Percentiles rank a stretch among this genome's conserved stretches.
phyloP scores from a whole-genome alignment of 2,329 filamentous ascomycete species.

The Penicillium sp. region DNA sequence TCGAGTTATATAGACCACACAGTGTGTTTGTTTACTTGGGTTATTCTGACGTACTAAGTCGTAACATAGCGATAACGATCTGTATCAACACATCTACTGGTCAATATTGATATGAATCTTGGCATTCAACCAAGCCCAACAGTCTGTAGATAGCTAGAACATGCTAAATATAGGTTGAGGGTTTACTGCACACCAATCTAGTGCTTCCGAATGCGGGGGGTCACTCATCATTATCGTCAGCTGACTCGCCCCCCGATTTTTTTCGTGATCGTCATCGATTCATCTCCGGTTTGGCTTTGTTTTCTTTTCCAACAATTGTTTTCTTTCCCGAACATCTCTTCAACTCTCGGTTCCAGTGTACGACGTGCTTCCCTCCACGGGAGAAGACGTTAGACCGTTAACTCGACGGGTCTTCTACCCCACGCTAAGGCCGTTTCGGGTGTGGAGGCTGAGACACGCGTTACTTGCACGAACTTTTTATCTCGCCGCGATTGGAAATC shows the following conservation, averaged over 20 bases:
- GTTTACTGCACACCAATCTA: background rate
- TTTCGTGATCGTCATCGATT: conserved; percentile 4
- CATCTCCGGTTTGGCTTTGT: background rate
- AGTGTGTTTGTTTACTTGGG: background rate
- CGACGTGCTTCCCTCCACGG: background rate
- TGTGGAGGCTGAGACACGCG: conserved; percentile 21
- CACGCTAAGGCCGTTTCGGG: conserved; percentile 21
- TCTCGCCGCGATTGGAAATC: conserved; percentile 1
- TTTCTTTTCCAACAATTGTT: background rate
- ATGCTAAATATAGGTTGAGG: background rate
- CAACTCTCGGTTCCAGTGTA: conserved; percentile 2
- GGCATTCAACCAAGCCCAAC: no score
- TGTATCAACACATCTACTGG: no score
- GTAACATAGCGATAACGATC: no score
- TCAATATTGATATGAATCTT: background rate
- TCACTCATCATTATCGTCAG: background rate
- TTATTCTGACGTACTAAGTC: background rate
- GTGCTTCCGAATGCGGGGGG: conserved; percentile 3
- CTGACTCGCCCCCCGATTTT: conserved; percentile 4
- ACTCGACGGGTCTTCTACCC: conserved; percentile 22
- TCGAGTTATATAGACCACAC: background rate
- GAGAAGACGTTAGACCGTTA: conserved; percentile 11
- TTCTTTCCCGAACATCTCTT: background rate
- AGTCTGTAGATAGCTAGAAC: no score
- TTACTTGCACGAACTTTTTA: conserved; percentile 5